Evolutionary conservation across 2,329 filamentous ascomycete species (phyloP).

Genomic region (Colletotrichum caudatum): DNA sequence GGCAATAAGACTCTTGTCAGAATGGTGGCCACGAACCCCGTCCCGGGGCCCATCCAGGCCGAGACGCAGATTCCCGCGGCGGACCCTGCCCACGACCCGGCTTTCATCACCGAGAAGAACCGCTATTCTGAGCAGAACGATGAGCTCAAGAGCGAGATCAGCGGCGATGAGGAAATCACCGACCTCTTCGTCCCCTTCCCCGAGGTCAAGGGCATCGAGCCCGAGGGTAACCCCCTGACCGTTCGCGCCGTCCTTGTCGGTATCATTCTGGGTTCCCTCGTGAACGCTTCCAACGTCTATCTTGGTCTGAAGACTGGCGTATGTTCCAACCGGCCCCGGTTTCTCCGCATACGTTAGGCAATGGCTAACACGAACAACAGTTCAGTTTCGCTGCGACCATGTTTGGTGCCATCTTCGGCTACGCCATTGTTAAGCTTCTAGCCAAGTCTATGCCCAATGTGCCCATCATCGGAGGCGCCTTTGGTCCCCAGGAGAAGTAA

Average conservation of each 20-base stretch:
- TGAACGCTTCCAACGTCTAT: conserved; percentile 73
- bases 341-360: no score
- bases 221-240: conserved; percentile 64
- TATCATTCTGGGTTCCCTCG: conserved; percentile 67
- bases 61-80: conserved; percentile 27
- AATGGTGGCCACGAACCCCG: conserved; percentile 26
- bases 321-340: neutral
- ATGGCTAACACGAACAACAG: neutral
- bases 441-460: conserved; percentile 57
- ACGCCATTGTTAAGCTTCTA: conserved; percentile 63
- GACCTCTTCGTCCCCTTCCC: conserved; percentile 58
- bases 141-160: conserved; percentile 38
- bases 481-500: conserved; percentile 72
- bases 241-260: conserved; percentile 67
- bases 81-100: conserved; percentile 30
- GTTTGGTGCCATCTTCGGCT: conserved; percentile 69
- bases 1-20: conserved; percentile 3
- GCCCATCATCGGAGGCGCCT: conserved; percentile 64
- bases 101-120: conserved; percentile 26
- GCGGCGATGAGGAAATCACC: conserved; percentile 48
- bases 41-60: conserved; percentile 31
- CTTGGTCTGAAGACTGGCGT: conserved; percentile 64
- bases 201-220: conserved; percentile 53
- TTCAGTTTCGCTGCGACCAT: conserved; percentile 62
- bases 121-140: conserved; percentile 32